Conservation (phyloP, 139 green algal species). For the Asterochloris erici region DNA sequence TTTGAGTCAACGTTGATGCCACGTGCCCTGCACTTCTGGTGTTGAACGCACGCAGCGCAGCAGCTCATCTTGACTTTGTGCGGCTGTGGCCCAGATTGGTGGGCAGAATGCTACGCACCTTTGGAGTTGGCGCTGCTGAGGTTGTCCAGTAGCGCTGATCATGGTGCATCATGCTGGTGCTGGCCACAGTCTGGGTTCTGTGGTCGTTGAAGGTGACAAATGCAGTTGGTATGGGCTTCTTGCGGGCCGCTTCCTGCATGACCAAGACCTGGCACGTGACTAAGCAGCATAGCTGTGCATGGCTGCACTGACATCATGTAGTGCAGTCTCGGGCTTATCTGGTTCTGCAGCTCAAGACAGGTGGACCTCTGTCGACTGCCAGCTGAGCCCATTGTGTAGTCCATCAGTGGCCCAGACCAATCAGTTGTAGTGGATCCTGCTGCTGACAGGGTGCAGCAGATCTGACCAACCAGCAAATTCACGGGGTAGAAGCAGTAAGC, state of each 20-base stretch:
- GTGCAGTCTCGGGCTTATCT: background rate
- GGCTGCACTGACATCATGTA: background rate
- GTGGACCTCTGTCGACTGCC: background rate
- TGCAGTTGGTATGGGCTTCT: slow-evolving; percentile 34
- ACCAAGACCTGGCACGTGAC: background rate
- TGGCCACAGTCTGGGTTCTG: slow-evolving; percentile 25
- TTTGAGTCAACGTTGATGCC: background rate
- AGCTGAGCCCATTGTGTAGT: too few species aligned
- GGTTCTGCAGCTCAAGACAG: background rate
- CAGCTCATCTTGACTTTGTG: background rate
- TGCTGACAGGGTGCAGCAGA: too few species aligned
- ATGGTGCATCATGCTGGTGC: slow-evolving; percentile 51
- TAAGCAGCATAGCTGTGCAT: background rate
- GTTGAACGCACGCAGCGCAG: background rate
- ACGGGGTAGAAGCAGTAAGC: too few species aligned
- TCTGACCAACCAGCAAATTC: too few species aligned
- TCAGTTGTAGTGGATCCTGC: too few species aligned
- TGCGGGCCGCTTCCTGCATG: slow-evolving; percentile 3
- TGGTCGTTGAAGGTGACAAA: slow-evolving; percentile 58
- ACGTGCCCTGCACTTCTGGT: background rate
- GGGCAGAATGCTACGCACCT: slow-evolving; percentile 40
- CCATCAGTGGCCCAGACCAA: too few species aligned
- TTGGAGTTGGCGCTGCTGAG: slow-evolving; percentile 35
- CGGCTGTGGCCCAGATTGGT: slow-evolving; percentile 18
- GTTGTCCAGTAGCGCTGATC: slow-evolving; percentile 48